Evolutionary conservation across 495 filamentous ascomycete species (phyloP).

Genomic region (Emericellopsis terricola): DNA sequence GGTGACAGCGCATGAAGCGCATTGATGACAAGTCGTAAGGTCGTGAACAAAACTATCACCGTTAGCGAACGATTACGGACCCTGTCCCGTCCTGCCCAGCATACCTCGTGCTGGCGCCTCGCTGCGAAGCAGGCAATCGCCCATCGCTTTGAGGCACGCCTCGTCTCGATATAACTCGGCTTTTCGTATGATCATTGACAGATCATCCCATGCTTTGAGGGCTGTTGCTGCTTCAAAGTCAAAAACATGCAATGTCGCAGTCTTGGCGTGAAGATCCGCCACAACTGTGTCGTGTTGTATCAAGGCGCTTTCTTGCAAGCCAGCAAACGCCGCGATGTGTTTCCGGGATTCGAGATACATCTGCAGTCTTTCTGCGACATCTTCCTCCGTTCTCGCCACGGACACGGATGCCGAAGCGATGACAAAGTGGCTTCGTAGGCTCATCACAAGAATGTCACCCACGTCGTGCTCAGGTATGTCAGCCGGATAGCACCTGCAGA

Average conservation of each 20-base stretch:
- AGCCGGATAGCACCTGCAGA: slow-evolving; percentile 41
- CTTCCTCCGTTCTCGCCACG: slow-evolving; percentile 46
- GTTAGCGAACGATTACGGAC: slow-evolving; percentile 2
- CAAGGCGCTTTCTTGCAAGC: slow-evolving; percentile 3
- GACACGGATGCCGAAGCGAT: slow-evolving; percentile 37
- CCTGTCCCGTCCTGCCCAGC: too few species aligned
- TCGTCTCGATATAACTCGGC: slow-evolving; percentile 18
- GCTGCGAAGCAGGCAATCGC: slow-evolving; percentile 40
- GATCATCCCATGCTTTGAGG: slow-evolving; percentile 47
- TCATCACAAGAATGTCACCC: slow-evolving; percentile 35
- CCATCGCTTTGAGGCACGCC: slow-evolving; percentile 29
- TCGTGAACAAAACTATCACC: slow-evolving; percentile 25
- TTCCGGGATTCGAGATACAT: slow-evolving; percentile 40
- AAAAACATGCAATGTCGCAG: slow-evolving; percentile 45
- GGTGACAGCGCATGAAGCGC: slow-evolving; percentile 34
- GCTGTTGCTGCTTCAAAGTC: slow-evolving; percentile 58
- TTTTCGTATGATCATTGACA: slow-evolving; percentile 42
- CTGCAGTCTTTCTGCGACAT: slow-evolving; percentile 36
- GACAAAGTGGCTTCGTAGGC: slow-evolving; percentile 53
- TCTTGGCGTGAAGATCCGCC: slow-evolving; percentile 38
- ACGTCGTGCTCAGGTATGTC: slow-evolving; percentile 20
- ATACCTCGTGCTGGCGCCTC: slow-evolving; percentile 29
- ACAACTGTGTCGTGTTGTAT: slow-evolving; percentile 22
- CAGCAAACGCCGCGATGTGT: slow-evolving; percentile 37
- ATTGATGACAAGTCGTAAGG: slow-evolving; percentile 43